Percentiles rank a stretch among this genome's conserved stretches.
Evolutionary conservation across 805 yeast genomes (phyloP).

Genomic region (Hanseniaspora valbyensis): DNA sequence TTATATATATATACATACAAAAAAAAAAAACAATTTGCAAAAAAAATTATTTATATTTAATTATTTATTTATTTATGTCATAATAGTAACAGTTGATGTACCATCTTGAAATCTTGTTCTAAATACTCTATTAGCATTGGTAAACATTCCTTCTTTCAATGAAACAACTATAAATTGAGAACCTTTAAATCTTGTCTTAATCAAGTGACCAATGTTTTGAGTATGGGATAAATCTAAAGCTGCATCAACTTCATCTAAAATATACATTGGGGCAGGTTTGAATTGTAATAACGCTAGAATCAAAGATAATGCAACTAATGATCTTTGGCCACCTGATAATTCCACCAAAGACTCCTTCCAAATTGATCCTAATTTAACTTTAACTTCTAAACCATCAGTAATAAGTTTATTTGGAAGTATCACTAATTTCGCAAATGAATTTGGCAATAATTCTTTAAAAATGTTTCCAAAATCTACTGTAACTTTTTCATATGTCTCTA

Average conservation of each 20-base stretch:
- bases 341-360: conserved; percentile 96
- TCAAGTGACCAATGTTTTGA: conserved; percentile 91
- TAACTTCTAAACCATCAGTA: conserved; percentile 81
- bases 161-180: conserved; percentile 95
- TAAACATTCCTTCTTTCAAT: conserved; percentile 94
- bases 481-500: conserved; percentile 78
- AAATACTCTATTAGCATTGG: conserved; percentile 90
- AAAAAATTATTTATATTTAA: background rate
- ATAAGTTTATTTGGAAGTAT: conserved; percentile 73
- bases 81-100: conserved; percentile 76
- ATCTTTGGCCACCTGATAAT: conserved; percentile 93
- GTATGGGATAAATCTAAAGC: conserved; percentile 95
- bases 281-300: conserved; percentile 86
- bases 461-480: conserved; percentile 81
- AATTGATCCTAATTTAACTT: conserved; percentile 76
- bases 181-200: conserved; percentile 88
- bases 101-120: conserved; percentile 94
- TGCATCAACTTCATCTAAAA: conserved; percentile 95
- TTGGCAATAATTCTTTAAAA: conserved; percentile 78
- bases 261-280: conserved; percentile 98
- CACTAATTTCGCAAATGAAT: conserved; percentile 78
- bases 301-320: conserved; percentile 81
- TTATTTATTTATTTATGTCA: conserved; percentile 24
- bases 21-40: too few relatives aligned
- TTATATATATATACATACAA: conserved; percentile 2